Evolutionary conservation across 2,329 filamentous ascomycete genomes (phyloP).

Genomic region (Venturia asperata): DNA sequence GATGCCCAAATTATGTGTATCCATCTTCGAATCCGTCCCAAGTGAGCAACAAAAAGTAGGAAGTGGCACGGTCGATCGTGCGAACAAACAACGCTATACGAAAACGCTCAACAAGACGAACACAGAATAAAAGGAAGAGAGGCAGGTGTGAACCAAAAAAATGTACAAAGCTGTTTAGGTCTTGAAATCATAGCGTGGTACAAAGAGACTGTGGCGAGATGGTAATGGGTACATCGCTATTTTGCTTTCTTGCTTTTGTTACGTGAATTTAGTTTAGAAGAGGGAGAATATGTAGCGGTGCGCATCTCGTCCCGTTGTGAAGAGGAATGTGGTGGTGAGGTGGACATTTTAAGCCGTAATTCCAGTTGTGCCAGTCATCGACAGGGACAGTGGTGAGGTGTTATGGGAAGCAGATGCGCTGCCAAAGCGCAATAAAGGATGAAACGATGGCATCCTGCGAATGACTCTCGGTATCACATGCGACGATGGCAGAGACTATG

Average conservation of each 20-base stretch:
- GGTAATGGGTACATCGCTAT: not conserved
- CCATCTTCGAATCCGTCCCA: too few relatives aligned
- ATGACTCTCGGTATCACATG: too few relatives aligned
- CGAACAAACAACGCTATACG: not conserved
- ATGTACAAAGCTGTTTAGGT: not conserved
- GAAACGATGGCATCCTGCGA: too few relatives aligned
- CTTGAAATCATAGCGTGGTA: not conserved
- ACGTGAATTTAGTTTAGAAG: not conserved
- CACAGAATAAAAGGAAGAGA: not conserved
- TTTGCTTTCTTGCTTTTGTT: not conserved
- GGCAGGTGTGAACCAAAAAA: not conserved
- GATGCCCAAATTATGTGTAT: not conserved
- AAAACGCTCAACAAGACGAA: conserved; percentile 1
- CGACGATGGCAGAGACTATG: not conserved
- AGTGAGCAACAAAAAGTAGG: too few relatives aligned
- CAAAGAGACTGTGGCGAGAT: not conserved
- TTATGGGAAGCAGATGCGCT: not conserved
- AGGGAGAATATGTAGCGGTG: not conserved
- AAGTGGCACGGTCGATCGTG: not conserved
- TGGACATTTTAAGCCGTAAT: too few relatives aligned
- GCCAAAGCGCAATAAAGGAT: too few relatives aligned
- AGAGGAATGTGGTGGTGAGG: not conserved
- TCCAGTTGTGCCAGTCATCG: too few relatives aligned
- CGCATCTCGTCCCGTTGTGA: not conserved
- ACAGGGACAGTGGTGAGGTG: not conserved